These are phyloP conservation scores for Crithidia sp. DNA, from an alignment of 208 protist genomes.

Conservation along the genomic window DNA sequence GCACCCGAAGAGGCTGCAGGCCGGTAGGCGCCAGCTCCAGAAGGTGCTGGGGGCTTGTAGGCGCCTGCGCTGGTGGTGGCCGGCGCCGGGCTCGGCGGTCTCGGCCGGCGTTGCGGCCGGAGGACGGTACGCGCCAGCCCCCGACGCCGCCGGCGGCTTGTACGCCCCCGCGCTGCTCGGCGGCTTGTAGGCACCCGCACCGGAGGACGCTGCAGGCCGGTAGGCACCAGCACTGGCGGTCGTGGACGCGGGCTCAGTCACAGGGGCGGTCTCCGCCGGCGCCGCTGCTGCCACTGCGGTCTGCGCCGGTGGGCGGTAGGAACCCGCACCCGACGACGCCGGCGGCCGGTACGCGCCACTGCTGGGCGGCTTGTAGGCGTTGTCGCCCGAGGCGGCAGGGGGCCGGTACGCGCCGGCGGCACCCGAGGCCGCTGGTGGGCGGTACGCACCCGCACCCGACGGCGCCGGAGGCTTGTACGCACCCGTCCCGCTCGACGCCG, in stretches of 20 bases:
- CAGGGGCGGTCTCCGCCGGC: too few relatives aligned
- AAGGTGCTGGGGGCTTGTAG: too few relatives aligned
- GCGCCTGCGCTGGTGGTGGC: too few relatives aligned
- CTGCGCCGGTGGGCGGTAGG: too few relatives aligned
- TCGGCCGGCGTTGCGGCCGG: too few relatives aligned
- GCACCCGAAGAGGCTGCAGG: too few relatives aligned
- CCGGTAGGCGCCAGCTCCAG: too few relatives aligned
- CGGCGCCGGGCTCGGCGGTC: too few relatives aligned
- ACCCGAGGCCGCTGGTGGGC: constrained; percentile 11
- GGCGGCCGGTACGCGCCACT: constrained; percentile 26
- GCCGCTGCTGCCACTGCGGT: too few relatives aligned
- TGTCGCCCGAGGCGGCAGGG: not conserved
- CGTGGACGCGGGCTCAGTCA: not conserved
- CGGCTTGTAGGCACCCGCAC: constrained; percentile 47
- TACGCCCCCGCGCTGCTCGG: constrained; percentile 40
- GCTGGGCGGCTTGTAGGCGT: constrained; percentile 59
- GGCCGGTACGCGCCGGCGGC: constrained; percentile 23
- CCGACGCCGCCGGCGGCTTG: constrained; percentile 43
- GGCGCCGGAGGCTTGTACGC: constrained; percentile 17
- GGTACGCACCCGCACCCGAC: constrained; percentile 21
- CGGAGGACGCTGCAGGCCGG: constrained; percentile 15
- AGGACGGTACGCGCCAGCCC: not conserved
- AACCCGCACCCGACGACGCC: not conserved
- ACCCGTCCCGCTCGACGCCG: not conserved
- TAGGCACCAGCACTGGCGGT: constrained; percentile 13